phyloP scores from a whole-genome alignment of 768 basidiomycete species.

The Pleurotus pulmonarius region DNA sequence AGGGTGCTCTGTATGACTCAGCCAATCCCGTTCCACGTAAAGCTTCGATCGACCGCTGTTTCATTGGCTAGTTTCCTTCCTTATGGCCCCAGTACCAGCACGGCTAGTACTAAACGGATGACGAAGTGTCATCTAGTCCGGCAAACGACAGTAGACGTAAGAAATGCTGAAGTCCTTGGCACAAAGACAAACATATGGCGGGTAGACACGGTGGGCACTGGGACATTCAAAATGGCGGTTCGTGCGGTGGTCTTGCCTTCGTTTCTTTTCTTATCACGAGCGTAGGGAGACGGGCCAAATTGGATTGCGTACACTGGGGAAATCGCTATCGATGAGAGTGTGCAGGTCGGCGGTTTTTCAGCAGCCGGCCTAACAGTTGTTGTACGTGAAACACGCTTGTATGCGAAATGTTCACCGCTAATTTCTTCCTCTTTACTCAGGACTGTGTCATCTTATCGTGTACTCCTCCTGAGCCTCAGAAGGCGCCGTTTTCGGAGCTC shows the following conservation, averaged over 20 bases:
- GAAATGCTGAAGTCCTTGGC: conserved; percentile 41
- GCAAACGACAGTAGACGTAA: conserved; percentile 68
- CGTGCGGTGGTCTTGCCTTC: conserved; percentile 12
- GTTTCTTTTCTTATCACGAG: neutral
- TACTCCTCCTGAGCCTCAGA: conserved; percentile 50
- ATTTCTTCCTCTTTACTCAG: conserved; percentile 27
- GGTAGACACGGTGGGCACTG: conserved; percentile 61
- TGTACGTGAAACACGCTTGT: conserved; percentile 28
- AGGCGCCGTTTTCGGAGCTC: conserved; percentile 55
- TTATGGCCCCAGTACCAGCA: conserved; percentile 42
- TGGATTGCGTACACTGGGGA: conserved; percentile 64
- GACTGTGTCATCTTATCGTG: conserved; percentile 65
- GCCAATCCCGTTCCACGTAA: conserved; percentile 66
- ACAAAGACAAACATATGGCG: conserved; percentile 74
- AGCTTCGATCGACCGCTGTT: conserved; percentile 49
- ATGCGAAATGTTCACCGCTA: neutral
- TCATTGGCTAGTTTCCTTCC: conserved; percentile 62
- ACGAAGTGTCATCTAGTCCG: conserved; percentile 63
- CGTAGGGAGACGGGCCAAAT: conserved; percentile 59
- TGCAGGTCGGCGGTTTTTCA: conserved; percentile 60
- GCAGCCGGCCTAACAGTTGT: conserved; percentile 62
- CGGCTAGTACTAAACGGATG: conserved; percentile 23
- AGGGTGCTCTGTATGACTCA: conserved; percentile 55
- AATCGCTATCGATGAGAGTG: conserved; percentile 42
- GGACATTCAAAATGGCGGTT: conserved; percentile 54